A percentile compares a stretch with the other conserved stretches of the same genome.
These are phyloP conservation scores for Spirogloea muscicola DNA, from an alignment of 139 green algal genomes.

Conservation along the genomic window DNA sequence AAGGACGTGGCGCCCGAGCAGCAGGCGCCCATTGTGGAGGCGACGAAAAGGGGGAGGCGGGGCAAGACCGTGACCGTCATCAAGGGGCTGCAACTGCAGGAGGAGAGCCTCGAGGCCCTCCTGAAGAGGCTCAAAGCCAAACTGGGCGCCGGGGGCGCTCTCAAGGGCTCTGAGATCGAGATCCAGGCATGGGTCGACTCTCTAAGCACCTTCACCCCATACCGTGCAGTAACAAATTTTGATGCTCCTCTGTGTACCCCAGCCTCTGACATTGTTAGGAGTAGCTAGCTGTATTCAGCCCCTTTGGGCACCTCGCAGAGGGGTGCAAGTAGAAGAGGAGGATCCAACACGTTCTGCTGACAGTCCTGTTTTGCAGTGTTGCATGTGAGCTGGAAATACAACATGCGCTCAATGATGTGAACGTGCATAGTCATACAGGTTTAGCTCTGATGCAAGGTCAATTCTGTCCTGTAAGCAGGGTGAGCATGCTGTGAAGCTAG, in stretches of 20 bases:
- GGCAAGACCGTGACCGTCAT: constrained; percentile 39
- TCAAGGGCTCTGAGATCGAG: constrained; percentile 28
- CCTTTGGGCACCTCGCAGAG: too few species aligned
- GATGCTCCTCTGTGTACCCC: neutral
- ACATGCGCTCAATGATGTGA: too few species aligned
- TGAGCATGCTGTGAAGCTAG: constrained; percentile 5
- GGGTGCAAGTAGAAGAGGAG: neutral
- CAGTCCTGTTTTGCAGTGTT: too few species aligned
- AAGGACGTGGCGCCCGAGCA: neutral
- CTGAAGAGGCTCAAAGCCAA: constrained; percentile 14
- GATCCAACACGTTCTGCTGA: too few species aligned
- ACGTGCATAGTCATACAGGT: too few species aligned
- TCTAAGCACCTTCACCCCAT: neutral
- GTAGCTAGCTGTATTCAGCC: too few species aligned
- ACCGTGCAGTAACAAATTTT: neutral
- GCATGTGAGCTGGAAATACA: too few species aligned
- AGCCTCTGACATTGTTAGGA: too few species aligned
- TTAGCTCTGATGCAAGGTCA: too few species aligned
- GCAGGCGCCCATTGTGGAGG: neutral
- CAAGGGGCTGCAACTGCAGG: neutral
- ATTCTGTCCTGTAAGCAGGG: too few species aligned
- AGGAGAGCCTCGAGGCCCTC: neutral
- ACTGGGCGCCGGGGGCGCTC: constrained; percentile 11
- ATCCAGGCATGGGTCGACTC: constrained; percentile 6
- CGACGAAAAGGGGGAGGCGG: constrained; percentile 4